phyloP scores from a whole-genome alignment of 306 rosid genomes.

The Quillaja saponaria region DNA sequence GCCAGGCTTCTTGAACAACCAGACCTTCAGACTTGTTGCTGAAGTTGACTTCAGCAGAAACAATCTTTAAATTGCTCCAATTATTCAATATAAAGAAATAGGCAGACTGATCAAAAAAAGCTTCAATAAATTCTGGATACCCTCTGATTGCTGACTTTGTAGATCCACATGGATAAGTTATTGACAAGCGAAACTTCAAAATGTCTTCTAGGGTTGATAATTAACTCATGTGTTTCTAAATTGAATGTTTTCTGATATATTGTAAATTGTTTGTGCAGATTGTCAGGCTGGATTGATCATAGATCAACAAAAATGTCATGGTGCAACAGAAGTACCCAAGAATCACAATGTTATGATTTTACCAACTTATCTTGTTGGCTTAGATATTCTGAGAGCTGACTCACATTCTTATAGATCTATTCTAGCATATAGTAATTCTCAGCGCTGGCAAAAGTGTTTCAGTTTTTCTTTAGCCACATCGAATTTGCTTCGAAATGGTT shows the following conservation, averaged over 20 bases:
- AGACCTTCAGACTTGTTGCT: neutral
- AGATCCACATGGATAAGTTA: conserved; percentile 9
- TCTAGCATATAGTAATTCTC: conserved; percentile 50
- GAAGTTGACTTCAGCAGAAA: too few relatives aligned
- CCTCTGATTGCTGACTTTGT: conserved; percentile 18
- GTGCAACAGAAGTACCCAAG: conserved; percentile 45
- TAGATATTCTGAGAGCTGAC: conserved; percentile 67
- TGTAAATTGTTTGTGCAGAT: conserved; percentile 43
- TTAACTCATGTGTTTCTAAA: neutral
- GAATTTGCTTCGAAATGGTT: conserved; percentile 52
- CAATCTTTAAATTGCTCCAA: too few relatives aligned
- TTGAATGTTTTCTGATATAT: conserved; percentile 2
- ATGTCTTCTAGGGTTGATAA: neutral
- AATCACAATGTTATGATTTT: conserved; percentile 39
- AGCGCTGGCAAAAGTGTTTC: conserved; percentile 75
- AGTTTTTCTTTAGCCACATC: conserved; percentile 63
- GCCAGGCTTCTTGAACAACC: too few relatives aligned
- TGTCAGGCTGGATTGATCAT: conserved; percentile 41
- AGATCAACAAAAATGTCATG: conserved; percentile 38
- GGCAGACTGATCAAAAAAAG: too few relatives aligned
- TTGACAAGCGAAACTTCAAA: conserved; percentile 3
- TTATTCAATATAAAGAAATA: too few relatives aligned
- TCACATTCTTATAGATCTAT: conserved; percentile 50
- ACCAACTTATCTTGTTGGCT: conserved; percentile 78
- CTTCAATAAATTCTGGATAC: too few relatives aligned